Conservation (phyloP, 1,139 yeast genomes). For the Yamadazyma aaseri region DNA sequence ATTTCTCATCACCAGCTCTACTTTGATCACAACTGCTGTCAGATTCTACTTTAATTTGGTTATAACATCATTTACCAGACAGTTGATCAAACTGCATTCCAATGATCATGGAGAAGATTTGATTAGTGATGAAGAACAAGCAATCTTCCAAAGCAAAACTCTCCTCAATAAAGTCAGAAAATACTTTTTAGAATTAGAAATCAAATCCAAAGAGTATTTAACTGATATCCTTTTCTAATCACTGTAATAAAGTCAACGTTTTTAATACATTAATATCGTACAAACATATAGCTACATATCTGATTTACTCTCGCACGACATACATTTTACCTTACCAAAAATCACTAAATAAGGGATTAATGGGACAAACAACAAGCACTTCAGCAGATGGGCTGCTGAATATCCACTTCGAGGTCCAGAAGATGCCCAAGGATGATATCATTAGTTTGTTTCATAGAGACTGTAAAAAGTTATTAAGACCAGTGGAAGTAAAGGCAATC, state of each 20-base stretch:
- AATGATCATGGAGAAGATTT: conserved; percentile 16
- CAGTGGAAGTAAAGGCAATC: conserved; percentile 26
- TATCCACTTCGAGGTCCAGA: not conserved
- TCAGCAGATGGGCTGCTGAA: conserved; percentile 4
- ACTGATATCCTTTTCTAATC: conserved; percentile 24
- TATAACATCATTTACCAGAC: conserved; percentile 57
- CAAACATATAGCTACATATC: too few relatives aligned
- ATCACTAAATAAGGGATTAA: too few relatives aligned
- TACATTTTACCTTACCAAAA: too few relatives aligned
- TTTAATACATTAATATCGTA: too few relatives aligned
- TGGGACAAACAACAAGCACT: conserved; percentile 23
- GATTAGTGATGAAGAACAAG: conserved; percentile 29
- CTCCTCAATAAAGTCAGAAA: conserved; percentile 22
- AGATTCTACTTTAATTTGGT: conserved; percentile 69
- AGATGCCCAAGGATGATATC: conserved; percentile 18
- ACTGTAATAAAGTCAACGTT: too few relatives aligned
- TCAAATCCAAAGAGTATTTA: conserved; percentile 29
- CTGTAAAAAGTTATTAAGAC: conserved; percentile 20
- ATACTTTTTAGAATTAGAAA: conserved; percentile 28
- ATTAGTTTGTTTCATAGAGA: conserved; percentile 20
- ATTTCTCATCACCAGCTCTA: conserved; percentile 59
- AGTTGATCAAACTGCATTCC: conserved; percentile 35
- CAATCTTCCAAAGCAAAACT: conserved; percentile 21
- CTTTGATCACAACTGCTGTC: conserved; percentile 50
- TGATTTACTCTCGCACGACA: too few relatives aligned